These are phyloP conservation scores for Solanum arcanum DNA, from an alignment of 257 asterid species.

Conservation along the genomic window DNA sequence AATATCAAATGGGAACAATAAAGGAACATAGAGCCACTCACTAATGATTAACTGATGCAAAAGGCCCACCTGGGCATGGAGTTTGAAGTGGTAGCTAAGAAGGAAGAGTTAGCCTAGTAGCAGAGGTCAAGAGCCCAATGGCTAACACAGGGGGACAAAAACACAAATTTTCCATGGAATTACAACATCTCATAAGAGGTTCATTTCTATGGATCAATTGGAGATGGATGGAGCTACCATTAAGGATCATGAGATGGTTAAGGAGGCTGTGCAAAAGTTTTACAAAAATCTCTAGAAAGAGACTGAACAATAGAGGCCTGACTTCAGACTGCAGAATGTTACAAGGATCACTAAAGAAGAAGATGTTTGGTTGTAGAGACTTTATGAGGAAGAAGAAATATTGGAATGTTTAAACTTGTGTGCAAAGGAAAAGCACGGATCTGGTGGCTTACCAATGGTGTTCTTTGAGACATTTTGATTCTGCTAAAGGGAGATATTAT, in stretches of 20 bases:
- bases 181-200: background rate
- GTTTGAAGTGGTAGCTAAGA: background rate
- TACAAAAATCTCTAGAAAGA: background rate
- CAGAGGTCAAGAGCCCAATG: background rate
- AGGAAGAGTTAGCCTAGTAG: background rate
- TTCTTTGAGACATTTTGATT: background rate
- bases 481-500: background rate
- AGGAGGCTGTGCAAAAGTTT: background rate
- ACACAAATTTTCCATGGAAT: background rate
- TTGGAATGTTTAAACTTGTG: background rate
- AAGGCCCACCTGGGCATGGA: background rate
- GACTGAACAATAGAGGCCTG: background rate
- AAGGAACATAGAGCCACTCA: background rate
- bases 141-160: background rate
- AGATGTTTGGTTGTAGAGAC: background rate
- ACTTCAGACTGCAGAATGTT: background rate
- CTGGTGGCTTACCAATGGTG: background rate
- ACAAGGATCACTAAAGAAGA: background rate
- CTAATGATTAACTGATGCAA: background rate
- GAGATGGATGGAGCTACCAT: background rate
- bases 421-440: background rate
- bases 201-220: background rate
- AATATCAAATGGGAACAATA: background rate
- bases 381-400: background rate
- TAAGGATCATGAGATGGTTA: background rate